Conservation (phyloP, 108 stramenopile genomes). For the Conticribra guillardii region DNA sequence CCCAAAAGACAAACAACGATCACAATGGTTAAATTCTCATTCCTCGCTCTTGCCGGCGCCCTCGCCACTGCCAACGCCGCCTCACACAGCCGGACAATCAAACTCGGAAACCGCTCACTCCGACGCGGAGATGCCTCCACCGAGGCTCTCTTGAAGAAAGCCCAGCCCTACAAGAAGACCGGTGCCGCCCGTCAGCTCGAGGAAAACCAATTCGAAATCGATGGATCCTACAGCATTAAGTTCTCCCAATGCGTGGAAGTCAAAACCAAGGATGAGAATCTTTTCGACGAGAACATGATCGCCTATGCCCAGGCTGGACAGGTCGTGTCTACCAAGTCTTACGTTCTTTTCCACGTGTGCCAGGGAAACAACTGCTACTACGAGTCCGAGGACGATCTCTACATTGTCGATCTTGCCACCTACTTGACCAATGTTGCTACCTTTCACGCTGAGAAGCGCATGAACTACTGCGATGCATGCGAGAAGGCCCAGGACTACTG, state of each 20-base stretch:
- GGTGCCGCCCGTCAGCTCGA: not conserved
- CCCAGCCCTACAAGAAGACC: conserved; percentile 7
- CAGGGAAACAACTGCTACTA: conserved; percentile 54
- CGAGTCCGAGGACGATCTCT: conserved; percentile 51
- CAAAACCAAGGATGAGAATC: conserved; percentile 33
- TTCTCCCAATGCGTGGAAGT: conserved; percentile 50
- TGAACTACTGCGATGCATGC: conserved; percentile 62
- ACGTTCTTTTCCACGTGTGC: conserved; percentile 67
- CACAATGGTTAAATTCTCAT: conserved; percentile 1
- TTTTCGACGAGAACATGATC: conserved; percentile 41
- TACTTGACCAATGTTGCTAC: conserved; percentile 55
- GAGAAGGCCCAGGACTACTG: conserved; percentile 59
- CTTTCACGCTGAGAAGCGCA: conserved; percentile 51
- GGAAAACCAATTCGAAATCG: conserved; percentile 6
- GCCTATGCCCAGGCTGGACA: conserved; percentile 30
- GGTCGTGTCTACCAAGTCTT: conserved; percentile 56
- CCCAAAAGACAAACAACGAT: too few species aligned
- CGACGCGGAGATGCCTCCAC: not conserved
- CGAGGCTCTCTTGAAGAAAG: not conserved
- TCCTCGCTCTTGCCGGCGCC: not conserved
- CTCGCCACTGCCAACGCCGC: not conserved
- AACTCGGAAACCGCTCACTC: not conserved
- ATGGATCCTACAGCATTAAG: conserved; percentile 29
- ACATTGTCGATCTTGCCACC: conserved; percentile 60
- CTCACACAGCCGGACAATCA: not conserved